phyloP scores from a whole-genome alignment of 73 alveolate species.

The Diophrys appendiculata region DNA sequence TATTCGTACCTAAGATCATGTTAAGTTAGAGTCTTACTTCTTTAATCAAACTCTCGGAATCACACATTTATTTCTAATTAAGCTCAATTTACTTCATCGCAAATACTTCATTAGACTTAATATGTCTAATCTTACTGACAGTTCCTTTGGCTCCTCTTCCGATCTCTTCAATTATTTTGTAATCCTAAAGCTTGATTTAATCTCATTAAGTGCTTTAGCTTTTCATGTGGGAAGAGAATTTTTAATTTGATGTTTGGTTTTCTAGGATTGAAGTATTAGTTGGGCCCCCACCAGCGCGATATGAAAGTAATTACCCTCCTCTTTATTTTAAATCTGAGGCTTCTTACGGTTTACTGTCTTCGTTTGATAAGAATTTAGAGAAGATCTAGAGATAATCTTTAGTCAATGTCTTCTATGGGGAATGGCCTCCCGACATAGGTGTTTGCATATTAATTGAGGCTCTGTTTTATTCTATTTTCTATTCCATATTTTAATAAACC shows the following conservation, averaged over 20 bases:
- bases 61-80: not conserved
- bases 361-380: not conserved
- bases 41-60: not conserved
- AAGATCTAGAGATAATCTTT: not conserved
- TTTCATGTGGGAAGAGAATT: not conserved
- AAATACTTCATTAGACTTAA: not conserved
- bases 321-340: not conserved
- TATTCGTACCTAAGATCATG: not conserved
- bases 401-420: not conserved
- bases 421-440: constrained; percentile 24
- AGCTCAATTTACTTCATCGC: constrained; percentile 28
- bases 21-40: not conserved
- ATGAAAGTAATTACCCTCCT: not conserved
- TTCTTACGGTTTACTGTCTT: not conserved
- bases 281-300: not conserved
- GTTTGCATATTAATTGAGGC: too few relatives aligned
- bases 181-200: constrained; percentile 1
- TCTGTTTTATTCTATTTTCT: too few relatives aligned
- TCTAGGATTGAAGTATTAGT: not conserved
- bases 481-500: too few relatives aligned
- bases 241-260: not conserved
- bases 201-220: not conserved
- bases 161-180: constrained; percentile 10
- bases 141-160: constrained; percentile 36
- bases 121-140: constrained; percentile 6